phyloP scores from a whole-genome alignment of 1,284 basidiomycete genomes.

The Trichosporon ovoides region DNA sequence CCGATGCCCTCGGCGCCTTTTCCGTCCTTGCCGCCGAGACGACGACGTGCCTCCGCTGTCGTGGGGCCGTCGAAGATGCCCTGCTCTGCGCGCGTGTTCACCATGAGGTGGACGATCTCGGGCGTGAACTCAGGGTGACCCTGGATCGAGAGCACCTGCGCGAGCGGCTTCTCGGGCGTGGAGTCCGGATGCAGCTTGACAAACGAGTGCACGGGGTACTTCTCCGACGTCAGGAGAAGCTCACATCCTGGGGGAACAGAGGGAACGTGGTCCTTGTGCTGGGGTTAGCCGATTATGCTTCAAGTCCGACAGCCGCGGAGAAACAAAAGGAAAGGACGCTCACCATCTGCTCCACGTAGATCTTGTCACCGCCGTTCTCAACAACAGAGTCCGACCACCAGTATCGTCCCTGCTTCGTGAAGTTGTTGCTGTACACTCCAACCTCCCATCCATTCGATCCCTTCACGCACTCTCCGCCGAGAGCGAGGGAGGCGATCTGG shows the following conservation, averaged over 20 bases:
- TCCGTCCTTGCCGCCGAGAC: constrained; percentile 49
- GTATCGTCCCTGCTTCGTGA: constrained; percentile 49
- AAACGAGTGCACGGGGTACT: constrained; percentile 52
- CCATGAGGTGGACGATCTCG: constrained; percentile 50
- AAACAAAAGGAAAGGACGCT: too few species aligned
- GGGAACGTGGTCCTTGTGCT: constrained; percentile 52
- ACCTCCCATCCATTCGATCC: constrained; percentile 54
- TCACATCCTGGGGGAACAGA: constrained; percentile 48
- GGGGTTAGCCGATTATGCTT: too few species aligned
- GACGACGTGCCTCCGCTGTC: constrained; percentile 45
- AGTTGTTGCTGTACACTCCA: constrained; percentile 47
- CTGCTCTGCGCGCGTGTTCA: constrained; percentile 44
- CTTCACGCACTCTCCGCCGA: constrained; percentile 48
- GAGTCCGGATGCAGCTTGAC: constrained; percentile 48
- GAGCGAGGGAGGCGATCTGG: constrained; percentile 53
- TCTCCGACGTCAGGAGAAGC: constrained; percentile 48
- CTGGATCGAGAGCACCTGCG: constrained; percentile 50
- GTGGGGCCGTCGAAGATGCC: constrained; percentile 49
- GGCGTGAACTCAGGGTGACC: constrained; percentile 55
- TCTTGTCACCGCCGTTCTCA: constrained; percentile 37
- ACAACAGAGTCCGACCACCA: constrained; percentile 46
- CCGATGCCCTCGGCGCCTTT: constrained; percentile 50
- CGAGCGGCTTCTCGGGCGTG: constrained; percentile 39
- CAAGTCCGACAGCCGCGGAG: too few species aligned
- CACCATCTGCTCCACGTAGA: constrained; percentile 22